These are phyloP conservation scores for Xylariaceae sp. DNA, from an alignment of 2,329 filamentous ascomycete species.

Conservation along the genomic window DNA sequence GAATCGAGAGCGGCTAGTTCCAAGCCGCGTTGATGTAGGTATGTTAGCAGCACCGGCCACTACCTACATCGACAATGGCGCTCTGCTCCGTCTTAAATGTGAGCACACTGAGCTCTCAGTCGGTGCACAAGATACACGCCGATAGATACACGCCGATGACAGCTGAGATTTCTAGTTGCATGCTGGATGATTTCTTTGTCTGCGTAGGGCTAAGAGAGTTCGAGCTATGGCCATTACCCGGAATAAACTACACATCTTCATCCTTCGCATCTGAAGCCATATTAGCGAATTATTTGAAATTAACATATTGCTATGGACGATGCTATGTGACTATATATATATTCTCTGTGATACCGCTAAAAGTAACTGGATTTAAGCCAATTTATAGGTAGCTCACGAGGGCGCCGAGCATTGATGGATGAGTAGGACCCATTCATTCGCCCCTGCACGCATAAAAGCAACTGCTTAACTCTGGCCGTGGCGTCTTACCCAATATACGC, in stretches of 20 bases:
- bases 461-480: not conserved
- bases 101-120: constrained; percentile 40
- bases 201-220: constrained; percentile 46
- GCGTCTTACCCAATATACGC: not conserved
- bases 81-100: constrained; percentile 45
- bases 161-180: constrained; percentile 46
- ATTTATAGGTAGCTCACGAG: too few relatives aligned
- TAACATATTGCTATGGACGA: not conserved
- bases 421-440: not conserved
- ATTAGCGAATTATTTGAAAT: too few relatives aligned
- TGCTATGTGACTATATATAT: not conserved
- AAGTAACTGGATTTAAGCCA: too few relatives aligned
- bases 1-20: constrained; percentile 38
- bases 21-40: constrained; percentile 41
- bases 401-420: not conserved
- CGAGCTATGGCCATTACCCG: constrained; percentile 43
- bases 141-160: constrained; percentile 42
- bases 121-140: constrained; percentile 42
- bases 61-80: constrained; percentile 42
- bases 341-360: not conserved
- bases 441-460: not conserved
- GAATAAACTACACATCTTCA: constrained; percentile 44
- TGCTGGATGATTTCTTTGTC: constrained; percentile 45
- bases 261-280: constrained; percentile 29
- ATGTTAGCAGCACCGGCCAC: constrained; percentile 42